These are phyloP conservation scores for Quambalaria eucalypti DNA, from an alignment of 1,284 basidiomycete species.

Conservation along the genomic window DNA sequence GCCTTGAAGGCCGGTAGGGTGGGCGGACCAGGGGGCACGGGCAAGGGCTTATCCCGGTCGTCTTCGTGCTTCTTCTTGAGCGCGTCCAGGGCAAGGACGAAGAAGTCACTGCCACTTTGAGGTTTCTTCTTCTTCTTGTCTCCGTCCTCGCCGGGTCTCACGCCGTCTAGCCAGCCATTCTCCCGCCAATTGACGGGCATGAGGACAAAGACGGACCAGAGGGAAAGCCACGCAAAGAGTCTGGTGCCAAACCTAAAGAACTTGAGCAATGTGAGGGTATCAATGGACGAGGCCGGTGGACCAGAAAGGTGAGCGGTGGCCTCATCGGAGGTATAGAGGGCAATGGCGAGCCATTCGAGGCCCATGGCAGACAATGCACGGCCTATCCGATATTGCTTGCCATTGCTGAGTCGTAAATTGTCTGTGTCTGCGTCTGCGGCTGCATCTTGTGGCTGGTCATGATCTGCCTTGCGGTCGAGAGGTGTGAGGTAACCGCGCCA, in stretches of 20 bases:
- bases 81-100: slow-evolving; percentile 18
- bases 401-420: background rate
- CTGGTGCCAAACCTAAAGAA: slow-evolving; percentile 15
- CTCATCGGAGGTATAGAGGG: slow-evolving; percentile 63
- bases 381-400: slow-evolving; percentile 92
- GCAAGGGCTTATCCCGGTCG: background rate
- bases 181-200: slow-evolving; percentile 45
- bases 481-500: slow-evolving; percentile 75
- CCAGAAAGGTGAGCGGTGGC: slow-evolving; percentile 57
- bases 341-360: slow-evolving; percentile 88
- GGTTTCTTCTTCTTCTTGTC: background rate
- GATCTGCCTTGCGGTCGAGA: slow-evolving; percentile 79
- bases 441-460: slow-evolving; percentile 88
- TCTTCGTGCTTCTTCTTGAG: slow-evolving; percentile 2
- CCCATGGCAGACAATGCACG: slow-evolving; percentile 91
- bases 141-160: slow-evolving; percentile 31
- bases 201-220: slow-evolving; percentile 22
- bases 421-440: slow-evolving; percentile 59
- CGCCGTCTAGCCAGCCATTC: slow-evolving; percentile 44
- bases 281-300: slow-evolving; percentile 51
- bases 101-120: slow-evolving; percentile 12
- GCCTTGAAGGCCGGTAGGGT: slow-evolving; percentile 49
- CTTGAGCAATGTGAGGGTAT: slow-evolving; percentile 41
- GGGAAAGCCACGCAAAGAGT: background rate
- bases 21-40: background rate